Evolutionary conservation across 1,284 basidiomycete species (phyloP).

Genomic region (Sanguinoderma infundibulare): DNA sequence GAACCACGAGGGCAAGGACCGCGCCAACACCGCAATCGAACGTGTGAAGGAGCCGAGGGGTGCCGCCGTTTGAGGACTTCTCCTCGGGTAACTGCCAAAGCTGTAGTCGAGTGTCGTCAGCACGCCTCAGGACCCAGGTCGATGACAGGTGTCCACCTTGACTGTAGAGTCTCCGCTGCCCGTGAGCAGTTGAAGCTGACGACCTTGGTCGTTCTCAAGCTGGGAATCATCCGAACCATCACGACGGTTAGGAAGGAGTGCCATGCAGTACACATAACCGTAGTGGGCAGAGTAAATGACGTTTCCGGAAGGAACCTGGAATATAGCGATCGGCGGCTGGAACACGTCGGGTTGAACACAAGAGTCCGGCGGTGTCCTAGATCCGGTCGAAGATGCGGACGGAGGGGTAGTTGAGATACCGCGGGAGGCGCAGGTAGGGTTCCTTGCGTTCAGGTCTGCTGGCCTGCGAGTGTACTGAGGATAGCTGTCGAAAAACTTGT

Average conservation of each 20-base stretch:
- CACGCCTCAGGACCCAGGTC: neutral
- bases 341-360: slow-evolving; percentile 32
- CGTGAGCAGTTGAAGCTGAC: slow-evolving; percentile 67
- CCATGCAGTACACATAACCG: slow-evolving; percentile 93
- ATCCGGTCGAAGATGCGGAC: slow-evolving; percentile 16
- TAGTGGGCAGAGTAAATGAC: slow-evolving; percentile 89
- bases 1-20: slow-evolving; percentile 79
- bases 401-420: slow-evolving; percentile 25
- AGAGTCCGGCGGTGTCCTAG: slow-evolving; percentile 17
- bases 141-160: slow-evolving; percentile 54
- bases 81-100: slow-evolving; percentile 72
- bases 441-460: slow-evolving; percentile 65
- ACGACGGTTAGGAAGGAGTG: slow-evolving; percentile 52
- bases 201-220: slow-evolving; percentile 35
- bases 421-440: slow-evolving; percentile 39
- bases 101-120: slow-evolving; percentile 36
- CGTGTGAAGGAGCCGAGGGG: slow-evolving; percentile 57
- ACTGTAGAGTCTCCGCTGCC: slow-evolving; percentile 90
- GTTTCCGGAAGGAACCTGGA: slow-evolving; percentile 68
- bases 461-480: slow-evolving; percentile 69
- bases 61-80: slow-evolving; percentile 25
- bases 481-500: slow-evolving; percentile 86
- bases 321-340: slow-evolving; percentile 37
- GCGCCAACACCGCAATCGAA: slow-evolving; percentile 71
- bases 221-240: slow-evolving; percentile 41